phyloP scores from a whole-genome alignment of 2,329 filamentous ascomycete genomes.

The Pseudogymnoascus sp. region DNA sequence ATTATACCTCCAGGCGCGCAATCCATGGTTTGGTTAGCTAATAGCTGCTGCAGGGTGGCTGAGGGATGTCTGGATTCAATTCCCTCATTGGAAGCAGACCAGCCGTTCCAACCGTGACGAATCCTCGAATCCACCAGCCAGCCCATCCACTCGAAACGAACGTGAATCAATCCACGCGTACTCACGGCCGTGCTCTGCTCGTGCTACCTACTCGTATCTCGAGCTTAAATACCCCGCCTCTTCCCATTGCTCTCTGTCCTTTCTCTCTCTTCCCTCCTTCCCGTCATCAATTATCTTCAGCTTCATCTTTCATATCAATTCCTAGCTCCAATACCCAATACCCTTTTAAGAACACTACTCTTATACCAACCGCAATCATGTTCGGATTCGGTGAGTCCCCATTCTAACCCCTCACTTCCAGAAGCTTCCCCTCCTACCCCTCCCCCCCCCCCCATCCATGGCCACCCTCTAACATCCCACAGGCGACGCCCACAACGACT shows the following conservation, averaged over 20 bases:
- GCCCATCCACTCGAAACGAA: neutral
- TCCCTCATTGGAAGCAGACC: neutral
- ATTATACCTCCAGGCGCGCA: neutral
- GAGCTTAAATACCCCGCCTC: neutral
- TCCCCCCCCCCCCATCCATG: too few species aligned
- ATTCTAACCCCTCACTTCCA: neutral
- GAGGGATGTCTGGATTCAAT: neutral
- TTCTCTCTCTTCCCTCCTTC: neutral
- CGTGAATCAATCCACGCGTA: slow-evolving; percentile 2
- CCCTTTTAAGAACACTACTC: neutral
- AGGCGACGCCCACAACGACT: slow-evolving; percentile 37
- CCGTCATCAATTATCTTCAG: neutral
- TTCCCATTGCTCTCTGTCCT: neutral
- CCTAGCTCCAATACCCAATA: neutral
- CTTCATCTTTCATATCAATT: neutral
- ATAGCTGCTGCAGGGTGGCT: neutral
- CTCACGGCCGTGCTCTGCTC: too few species aligned
- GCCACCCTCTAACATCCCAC: neutral
- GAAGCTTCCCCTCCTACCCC: neutral
- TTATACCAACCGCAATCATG: slow-evolving; percentile 3
- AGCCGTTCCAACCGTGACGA: neutral
- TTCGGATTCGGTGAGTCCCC: neutral
- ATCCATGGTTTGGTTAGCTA: neutral
- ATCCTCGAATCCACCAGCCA: neutral
- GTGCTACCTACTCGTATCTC: neutral